Evolutionary conservation across 2,329 filamentous ascomycete species (phyloP).

Genomic region (Penicillium sp.): DNA sequence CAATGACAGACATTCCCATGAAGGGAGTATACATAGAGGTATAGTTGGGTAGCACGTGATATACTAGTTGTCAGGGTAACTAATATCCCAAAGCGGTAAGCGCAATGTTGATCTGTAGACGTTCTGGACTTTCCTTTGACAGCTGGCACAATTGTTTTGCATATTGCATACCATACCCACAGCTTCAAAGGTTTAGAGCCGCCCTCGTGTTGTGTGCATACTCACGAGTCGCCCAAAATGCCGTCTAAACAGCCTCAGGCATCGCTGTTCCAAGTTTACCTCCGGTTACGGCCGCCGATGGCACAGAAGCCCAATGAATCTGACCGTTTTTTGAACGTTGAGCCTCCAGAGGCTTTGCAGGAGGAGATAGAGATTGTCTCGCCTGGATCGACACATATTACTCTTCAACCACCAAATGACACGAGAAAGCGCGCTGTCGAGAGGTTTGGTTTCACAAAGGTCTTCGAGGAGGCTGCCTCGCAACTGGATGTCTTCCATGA

Average conservation of each 20-base stretch:
- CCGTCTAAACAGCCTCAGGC: conserved; percentile 50
- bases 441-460: conserved; percentile 88
- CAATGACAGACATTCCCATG: not conserved
- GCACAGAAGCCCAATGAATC: conserved; percentile 41
- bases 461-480: conserved; percentile 81
- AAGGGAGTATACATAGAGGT: not conserved
- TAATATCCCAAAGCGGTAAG: not conserved
- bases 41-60: not conserved
- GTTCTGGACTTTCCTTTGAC: conserved; percentile 3
- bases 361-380: conserved; percentile 30
- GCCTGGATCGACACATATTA: conserved; percentile 64
- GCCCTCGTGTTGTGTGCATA: not conserved
- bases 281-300: conserved; percentile 73
- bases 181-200: not conserved
- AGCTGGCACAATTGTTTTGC: not conserved
- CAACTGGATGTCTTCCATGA: conserved; percentile 86
- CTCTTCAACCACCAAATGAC: conserved; percentile 76
- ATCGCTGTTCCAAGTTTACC: conserved; percentile 84
- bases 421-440: conserved; percentile 82
- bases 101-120: conserved; percentile 5
- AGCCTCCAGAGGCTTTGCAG: conserved; percentile 48
- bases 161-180: not conserved
- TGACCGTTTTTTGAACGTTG: conserved; percentile 75
- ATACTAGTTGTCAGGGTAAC: not conserved
- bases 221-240: conserved; percentile 14